Percentiles rank a stretch among this genome's conserved stretches.
phyloP scores from a whole-genome alignment of 106 monocot species.

The Amphibolis antarctica region DNA sequence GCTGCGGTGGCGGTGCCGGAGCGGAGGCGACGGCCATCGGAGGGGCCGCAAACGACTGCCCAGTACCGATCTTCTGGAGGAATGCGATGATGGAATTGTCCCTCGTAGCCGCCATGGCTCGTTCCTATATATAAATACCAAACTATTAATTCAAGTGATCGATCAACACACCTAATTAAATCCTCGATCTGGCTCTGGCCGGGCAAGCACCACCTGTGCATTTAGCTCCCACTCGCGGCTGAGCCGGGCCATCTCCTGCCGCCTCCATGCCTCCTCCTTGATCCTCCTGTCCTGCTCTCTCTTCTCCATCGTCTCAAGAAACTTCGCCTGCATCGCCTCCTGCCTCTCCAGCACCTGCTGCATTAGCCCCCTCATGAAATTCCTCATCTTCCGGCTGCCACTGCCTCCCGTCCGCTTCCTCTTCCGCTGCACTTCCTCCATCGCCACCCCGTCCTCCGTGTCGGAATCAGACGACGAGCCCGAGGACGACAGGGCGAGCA shows the following conservation, averaged over 20 bases:
- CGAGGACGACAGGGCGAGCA: background rate
- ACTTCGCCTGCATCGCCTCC: background rate
- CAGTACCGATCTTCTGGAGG: constrained; percentile 11
- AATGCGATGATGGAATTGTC: background rate
- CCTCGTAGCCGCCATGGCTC: background rate
- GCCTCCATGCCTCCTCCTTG: background rate
- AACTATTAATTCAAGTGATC: no score
- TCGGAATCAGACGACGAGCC: background rate
- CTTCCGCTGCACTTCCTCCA: background rate
- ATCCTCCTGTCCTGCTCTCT: background rate
- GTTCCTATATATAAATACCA: no score
- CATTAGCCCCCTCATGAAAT: background rate
- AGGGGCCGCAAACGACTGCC: background rate
- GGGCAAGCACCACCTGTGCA: no score
- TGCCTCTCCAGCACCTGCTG: constrained; percentile 1
- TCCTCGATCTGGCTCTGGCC: no score
- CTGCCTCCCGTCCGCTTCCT: background rate
- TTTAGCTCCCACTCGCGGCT: background rate
- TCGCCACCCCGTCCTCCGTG: background rate
- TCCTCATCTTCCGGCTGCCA: background rate
- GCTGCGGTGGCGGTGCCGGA: background rate
- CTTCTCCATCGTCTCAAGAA: background rate
- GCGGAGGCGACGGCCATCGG: background rate
- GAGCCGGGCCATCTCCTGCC: background rate
- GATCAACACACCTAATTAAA: no score